Evolutionary conservation across 805 yeast genomes (phyloP), one percentile per base, ranked within the genome.

Genomic region (Lipomyces orientalis): DNA sequence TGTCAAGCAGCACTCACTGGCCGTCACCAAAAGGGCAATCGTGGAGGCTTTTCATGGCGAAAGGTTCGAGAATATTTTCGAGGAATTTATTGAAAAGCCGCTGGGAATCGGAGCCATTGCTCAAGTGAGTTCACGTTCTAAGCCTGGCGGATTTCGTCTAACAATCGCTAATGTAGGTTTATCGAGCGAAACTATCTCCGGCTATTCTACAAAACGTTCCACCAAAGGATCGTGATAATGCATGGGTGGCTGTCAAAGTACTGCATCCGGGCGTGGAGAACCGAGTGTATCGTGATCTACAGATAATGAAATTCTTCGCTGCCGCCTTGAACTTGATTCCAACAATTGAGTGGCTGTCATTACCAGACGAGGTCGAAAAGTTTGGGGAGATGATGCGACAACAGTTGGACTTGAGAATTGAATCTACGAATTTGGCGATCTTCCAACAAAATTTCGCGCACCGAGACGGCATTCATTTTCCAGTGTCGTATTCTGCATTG

Each of bases 81-180:
- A 88, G 37, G 91, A 89, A 70, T 91, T 95, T 74, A 80, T 85
- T 43, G 87, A 86, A 35, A 82, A 77, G 51, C 98, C 98, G 0
- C 80, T 93, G 6, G 99, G 99, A 0, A 94, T 94, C n/a, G 99
- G 99, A 14, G 97, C 99, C 1, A 95, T 95, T 80, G 99, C 97
- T 0, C 99, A 95, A 78, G 65, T 62, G 29, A 4, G 57, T 14
- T 25, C 8, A 34, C 37, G 51, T 51, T 25, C 29, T 25, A 25
- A 25, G 43, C 22, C 22, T 19, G 5, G n/a, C 9, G 9, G 49
- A 43, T 8, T 43, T 12, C 29, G 22, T 5, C 49, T n/a, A 19
- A 43, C n/a, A 43, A 5, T 14, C 43, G 49, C 8, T 43, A n/a
- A 43, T 43, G 49, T n/a, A 55, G 64, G 99, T 95, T 2, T 91